phyloP scores from a whole-genome alignment of 371 early-diverging fungal genomes.

The Apophysomyces variabilis region DNA sequence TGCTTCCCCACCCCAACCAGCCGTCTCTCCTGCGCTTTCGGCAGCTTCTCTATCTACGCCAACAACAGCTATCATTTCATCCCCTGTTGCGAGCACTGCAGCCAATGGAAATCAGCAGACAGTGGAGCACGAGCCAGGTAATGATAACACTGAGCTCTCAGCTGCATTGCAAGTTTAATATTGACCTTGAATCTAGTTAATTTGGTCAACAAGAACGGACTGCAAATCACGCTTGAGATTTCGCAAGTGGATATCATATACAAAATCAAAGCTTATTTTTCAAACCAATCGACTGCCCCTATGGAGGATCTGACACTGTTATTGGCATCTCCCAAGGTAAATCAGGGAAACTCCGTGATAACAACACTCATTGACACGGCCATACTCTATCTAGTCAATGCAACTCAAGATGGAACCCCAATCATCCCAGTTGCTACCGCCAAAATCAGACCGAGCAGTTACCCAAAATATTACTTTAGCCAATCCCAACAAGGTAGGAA shows the following conservation, averaged over 20 bases:
- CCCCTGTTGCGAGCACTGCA: conserved; percentile 6
- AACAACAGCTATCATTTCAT: conserved; percentile 17
- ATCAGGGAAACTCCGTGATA: background rate
- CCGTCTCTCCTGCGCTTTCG: conserved; percentile 16
- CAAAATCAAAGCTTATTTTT: conserved; percentile 48
- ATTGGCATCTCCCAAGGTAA: conserved; percentile 63
- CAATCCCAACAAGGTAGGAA: conserved; percentile 58
- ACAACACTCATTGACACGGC: background rate
- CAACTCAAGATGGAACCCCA: conserved; percentile 73
- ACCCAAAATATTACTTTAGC: conserved; percentile 59
- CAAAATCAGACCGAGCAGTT: conserved; percentile 61
- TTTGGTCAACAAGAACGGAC: conserved; percentile 48
- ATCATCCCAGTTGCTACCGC: conserved; percentile 60
- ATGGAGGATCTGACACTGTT: conserved; percentile 56
- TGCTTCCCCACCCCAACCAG: conserved; percentile 17
- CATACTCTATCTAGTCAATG: conserved; percentile 49
- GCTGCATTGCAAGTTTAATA: background rate
- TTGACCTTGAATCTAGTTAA: conserved; percentile 19
- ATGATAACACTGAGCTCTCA: background rate
- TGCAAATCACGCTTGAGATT: conserved; percentile 37
- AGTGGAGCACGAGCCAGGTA: conserved; percentile 17
- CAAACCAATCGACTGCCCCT: conserved; percentile 56
- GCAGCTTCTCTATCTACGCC: conserved; percentile 15
- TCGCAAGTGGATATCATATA: conserved; percentile 18
- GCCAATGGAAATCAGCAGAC: conserved; percentile 22